These are phyloP conservation scores for Scutellaria barbata DNA, from an alignment of 257 asterid species.

Conservation along the genomic window DNA sequence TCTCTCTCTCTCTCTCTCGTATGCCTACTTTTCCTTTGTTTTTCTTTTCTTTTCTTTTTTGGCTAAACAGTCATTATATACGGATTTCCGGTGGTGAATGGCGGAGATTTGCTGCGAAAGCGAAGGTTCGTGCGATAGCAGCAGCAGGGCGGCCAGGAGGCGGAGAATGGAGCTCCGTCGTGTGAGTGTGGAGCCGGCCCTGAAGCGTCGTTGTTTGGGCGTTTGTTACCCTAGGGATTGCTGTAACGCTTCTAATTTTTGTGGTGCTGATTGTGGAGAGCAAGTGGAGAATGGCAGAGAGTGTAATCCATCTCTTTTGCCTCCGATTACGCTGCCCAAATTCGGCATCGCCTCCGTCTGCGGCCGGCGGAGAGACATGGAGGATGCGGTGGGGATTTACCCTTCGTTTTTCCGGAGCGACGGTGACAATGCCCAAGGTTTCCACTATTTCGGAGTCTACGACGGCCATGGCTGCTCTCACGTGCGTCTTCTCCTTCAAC, in stretches of 20 bases:
- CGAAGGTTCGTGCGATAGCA: slow-evolving; percentile 44
- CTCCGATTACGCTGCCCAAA: slow-evolving; percentile 43
- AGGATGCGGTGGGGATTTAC: slow-evolving; percentile 70
- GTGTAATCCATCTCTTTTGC: slow-evolving; percentile 16
- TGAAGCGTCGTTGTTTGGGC: slow-evolving; percentile 50
- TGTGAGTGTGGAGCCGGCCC: slow-evolving; percentile 36
- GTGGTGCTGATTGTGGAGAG: slow-evolving; percentile 6
- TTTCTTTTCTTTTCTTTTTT: background rate
- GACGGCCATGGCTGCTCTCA: slow-evolving; percentile 95
- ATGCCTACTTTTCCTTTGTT: background rate
- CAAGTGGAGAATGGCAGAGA: slow-evolving; percentile 16
- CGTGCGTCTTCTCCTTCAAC: slow-evolving; percentile 38
- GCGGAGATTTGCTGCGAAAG: slow-evolving; percentile 65
- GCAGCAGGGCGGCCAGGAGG: slow-evolving; percentile 54
- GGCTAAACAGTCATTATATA: background rate
- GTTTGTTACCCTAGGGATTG: slow-evolving; percentile 28
- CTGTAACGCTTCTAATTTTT: slow-evolving; percentile 37
- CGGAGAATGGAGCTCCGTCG: slow-evolving; percentile 61
- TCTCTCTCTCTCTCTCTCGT: background rate
- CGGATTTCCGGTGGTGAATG: slow-evolving; percentile 39
- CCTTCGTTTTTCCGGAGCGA: slow-evolving; percentile 54
- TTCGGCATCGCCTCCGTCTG: slow-evolving; percentile 67
- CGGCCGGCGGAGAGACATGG: slow-evolving; percentile 81
- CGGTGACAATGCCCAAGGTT: background rate
- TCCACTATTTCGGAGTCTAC: slow-evolving; percentile 71